Base-by-base conservation (phyloP, 371 early-diverging fungal genomes). In the Fennellomyces sp. region DNA sequence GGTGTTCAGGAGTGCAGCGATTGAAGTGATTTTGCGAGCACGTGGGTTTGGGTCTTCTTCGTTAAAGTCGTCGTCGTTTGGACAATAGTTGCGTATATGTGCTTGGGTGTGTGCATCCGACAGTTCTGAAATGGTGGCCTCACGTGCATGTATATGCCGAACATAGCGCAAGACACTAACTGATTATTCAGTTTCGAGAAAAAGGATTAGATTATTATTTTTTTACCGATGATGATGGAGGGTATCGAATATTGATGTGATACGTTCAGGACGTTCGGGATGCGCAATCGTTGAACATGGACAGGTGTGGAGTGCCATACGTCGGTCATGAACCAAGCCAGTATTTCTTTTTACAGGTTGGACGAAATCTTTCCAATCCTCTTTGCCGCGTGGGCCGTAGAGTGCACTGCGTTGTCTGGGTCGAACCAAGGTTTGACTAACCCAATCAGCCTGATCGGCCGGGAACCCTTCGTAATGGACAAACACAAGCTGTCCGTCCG, bases 201-300 rank as follows among this genome's bases (percentile, higher is more conserved):
- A 55, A 25, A 41, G 27, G 10, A 55, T 35, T 33, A 39, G 25
- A 27, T 11, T 21, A 23, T 11, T 21, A n/a, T 27, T 13, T 15
- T 25, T 38, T 49, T 68, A 76, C 77, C 69, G 76, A 52, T 79
- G 63, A n/a, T 51, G 55, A 54, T 72, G 73, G 31, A 75, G 57
- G 53, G 67, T 52, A 47, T 72, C 65, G 12, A 75, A 42, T 29
- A 75, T 75, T 2, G 68, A 75, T 13, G 60, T 47, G n/a, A 87
- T 70, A 29, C 88, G 68, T 58, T 83, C 85, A 8, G 88, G 88
- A 38, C 81, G 72, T 58, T 87, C 88, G 19, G 88, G 88, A 52
- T 87, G 88, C 28, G 75, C 76, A 8, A 73, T 83, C 75, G 33
- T 78, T 72, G 31, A 80, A 79, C 85, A 85, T 45, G 82, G 83